Percentiles rank a stretch among this genome's conserved stretches.
phyloP scores from a whole-genome alignment of 345 rosid species.

The Mercurialis annua region DNA sequence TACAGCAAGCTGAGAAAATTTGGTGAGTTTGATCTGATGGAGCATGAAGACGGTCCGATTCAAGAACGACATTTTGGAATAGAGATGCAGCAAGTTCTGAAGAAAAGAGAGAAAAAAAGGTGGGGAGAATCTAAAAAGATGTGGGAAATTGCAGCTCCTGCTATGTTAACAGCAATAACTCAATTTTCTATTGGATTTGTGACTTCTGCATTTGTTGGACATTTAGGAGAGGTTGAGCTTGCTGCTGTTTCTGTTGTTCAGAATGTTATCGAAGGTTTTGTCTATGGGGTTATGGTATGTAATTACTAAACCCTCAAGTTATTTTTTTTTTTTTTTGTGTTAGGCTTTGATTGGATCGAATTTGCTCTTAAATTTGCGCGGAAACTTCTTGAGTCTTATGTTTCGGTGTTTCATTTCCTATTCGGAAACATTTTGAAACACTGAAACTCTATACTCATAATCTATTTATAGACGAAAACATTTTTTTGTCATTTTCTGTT shows the following conservation, averaged over 20 bases:
- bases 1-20: too few relatives aligned
- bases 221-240: slow-evolving; percentile 42
- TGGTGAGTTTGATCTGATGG: too few relatives aligned
- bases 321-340: neutral
- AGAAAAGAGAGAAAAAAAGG: slow-evolving; percentile 8
- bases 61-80: slow-evolving; percentile 10
- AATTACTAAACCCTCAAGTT: neutral
- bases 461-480: too few relatives aligned
- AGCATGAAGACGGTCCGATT: too few relatives aligned
- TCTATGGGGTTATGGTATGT: slow-evolving; percentile 46
- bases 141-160: slow-evolving; percentile 54
- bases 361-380: too few relatives aligned
- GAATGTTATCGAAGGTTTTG: slow-evolving; percentile 48
- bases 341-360: too few relatives aligned
- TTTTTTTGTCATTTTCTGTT: too few relatives aligned
- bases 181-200: slow-evolving; percentile 42
- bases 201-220: slow-evolving; percentile 43
- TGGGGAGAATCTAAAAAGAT: slow-evolving; percentile 45
- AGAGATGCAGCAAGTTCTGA: neutral
- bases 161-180: slow-evolving; percentile 35
- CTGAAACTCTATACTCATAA: too few relatives aligned
- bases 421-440: too few relatives aligned
- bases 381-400: too few relatives aligned
- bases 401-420: too few relatives aligned
- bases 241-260: slow-evolving; percentile 38